Base-by-base conservation (phyloP, 768 basidiomycete species). In the Kwoniella sp. region DNA sequence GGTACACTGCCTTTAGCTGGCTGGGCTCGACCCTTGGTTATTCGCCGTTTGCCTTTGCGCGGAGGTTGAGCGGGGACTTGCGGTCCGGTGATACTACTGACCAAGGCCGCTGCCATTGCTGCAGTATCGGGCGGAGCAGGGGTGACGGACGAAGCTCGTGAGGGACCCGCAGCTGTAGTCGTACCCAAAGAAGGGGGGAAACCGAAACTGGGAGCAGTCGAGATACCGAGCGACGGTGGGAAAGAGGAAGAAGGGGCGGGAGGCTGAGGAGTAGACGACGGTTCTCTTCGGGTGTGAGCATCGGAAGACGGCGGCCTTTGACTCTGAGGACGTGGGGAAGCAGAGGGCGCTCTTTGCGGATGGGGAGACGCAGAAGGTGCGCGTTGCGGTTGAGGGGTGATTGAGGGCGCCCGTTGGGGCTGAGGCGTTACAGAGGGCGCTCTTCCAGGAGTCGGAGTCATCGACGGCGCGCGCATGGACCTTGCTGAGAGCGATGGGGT, bases 401-500 rank as follows among this genome's bases (percentile, higher is more conserved):
- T 51, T n/a, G 63, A 59, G 28, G 56, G 55, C 8, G 63, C 55
- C 38, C 50, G 29, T 15, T 57, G 55, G 12, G 48, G 55, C 34
- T 64, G 63, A 28, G 63, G 63, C 4, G 63, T 64, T 1, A 50
- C 48, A n/a, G 63, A 45, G 17, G 41, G 41, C 11, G 41, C 41
- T 45, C 41, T 45, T 3, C 41, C 41, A 3, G 41, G 41, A 3
- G 41, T 17, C 3, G 41, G 41, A 11, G 41, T 45, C 41, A 45
- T 45, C 11, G 41, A 64, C 11, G 63, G 57, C 12, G 57, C 63
- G 28, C 63, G 41, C 20, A 48, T 41, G 5, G 62, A 55, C 20
- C 55, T 55, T 25, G 63, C 58, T 30, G 63, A 51, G 25, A 65
- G 34, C 2, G 63, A 65, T 26, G 63, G 63, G 2, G 63, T 65